These are phyloP conservation scores for Solanum peruvianum DNA, from an alignment of 257 asterid species.

Conservation along the genomic window DNA sequence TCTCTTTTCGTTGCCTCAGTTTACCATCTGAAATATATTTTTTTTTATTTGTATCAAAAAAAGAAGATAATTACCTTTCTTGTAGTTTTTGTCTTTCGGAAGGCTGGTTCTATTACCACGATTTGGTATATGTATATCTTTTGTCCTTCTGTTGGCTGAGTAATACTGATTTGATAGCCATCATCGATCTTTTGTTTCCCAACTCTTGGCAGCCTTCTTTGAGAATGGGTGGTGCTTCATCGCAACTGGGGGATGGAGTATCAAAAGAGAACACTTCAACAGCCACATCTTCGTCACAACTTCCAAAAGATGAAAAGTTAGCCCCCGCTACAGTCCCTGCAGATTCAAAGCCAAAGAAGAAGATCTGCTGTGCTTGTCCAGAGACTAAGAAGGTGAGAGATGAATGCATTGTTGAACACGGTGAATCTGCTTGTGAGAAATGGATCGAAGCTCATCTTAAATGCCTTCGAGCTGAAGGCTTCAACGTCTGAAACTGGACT, in stretches of 20 bases:
- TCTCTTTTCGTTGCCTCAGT: neutral
- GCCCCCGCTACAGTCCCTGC: conserved; percentile 22
- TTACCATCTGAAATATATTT: neutral
- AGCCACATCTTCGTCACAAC: conserved; percentile 20
- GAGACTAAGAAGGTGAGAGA: conserved; percentile 82
- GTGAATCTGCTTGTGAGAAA: conserved; percentile 68
- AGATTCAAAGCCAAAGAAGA: conserved; percentile 70
- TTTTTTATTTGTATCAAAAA: neutral
- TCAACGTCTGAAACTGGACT: conserved; percentile 41
- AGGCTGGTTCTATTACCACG: neutral
- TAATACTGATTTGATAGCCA: neutral
- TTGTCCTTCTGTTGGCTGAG: neutral
- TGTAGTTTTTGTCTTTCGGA: neutral
- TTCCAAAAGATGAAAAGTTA: conserved; percentile 31
- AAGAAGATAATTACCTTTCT: neutral
- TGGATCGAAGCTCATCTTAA: conserved; percentile 73
- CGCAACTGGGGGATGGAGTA: conserved; percentile 29
- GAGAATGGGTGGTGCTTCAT: conserved; percentile 46
- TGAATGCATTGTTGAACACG: conserved; percentile 76
- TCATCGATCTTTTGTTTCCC: neutral
- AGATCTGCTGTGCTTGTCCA: conserved; percentile 93
- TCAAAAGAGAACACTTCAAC: conserved; percentile 23
- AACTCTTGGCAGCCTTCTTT: neutral
- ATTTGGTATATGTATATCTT: neutral
- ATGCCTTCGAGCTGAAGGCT: conserved; percentile 93